These are phyloP conservation scores for Paecilomyces niveus DNA, from an alignment of 2,329 filamentous ascomycete genomes.

Conservation along the genomic window DNA sequence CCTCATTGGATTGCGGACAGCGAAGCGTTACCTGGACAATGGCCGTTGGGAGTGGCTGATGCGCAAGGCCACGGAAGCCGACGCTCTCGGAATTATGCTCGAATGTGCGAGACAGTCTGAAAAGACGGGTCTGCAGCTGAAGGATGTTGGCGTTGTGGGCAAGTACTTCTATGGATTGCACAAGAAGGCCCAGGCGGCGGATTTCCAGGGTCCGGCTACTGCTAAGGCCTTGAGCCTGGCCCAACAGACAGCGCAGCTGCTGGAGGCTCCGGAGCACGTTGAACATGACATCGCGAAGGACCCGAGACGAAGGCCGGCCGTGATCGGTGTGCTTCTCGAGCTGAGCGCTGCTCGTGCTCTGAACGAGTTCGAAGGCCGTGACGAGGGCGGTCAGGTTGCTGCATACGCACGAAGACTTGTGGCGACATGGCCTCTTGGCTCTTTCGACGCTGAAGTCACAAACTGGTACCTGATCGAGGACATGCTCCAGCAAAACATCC, in stretches of 20 bases:
- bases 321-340: conserved; percentile 38
- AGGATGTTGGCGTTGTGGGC: conserved; percentile 19
- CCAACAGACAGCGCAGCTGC: conserved; percentile 25
- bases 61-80: conserved; percentile 28
- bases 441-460: conserved; percentile 14
- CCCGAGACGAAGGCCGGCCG: conserved; percentile 32
- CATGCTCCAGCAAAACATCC: conserved; percentile 24
- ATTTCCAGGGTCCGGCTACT: conserved; percentile 26
- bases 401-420: conserved; percentile 33
- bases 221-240: conserved; percentile 25
- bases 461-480: conserved; percentile 14
- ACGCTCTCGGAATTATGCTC: conserved; percentile 28
- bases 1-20: conserved; percentile 28
- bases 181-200: conserved; percentile 21
- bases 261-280: conserved; percentile 29
- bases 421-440: conserved; percentile 21
- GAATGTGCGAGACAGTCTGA: conserved; percentile 27
- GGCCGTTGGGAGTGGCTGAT: conserved; percentile 28
- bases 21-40: conserved; percentile 17
- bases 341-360: conserved; percentile 38
- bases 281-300: conserved; percentile 18
- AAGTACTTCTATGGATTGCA: conserved; percentile 33
- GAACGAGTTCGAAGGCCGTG: conserved; percentile 29
- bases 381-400: conserved; percentile 32
- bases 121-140: conserved; percentile 30